Evolutionary conservation across 495 filamentous ascomycete genomes (phyloP).

Genomic region (Neurospora sp.): DNA sequence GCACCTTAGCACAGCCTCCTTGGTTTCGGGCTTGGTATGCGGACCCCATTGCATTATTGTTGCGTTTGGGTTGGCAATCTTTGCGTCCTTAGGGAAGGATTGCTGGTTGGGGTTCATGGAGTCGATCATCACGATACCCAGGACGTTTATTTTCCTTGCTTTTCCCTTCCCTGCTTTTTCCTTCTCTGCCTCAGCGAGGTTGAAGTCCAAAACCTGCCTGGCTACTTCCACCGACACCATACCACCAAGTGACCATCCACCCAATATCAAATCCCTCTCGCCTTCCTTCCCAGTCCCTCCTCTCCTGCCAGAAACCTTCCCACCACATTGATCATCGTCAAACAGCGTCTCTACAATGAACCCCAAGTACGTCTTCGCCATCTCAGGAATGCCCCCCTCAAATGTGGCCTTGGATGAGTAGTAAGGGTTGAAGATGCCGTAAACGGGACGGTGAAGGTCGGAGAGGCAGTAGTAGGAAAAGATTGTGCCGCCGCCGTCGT

Average conservation of each 20-base stretch:
- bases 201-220: constrained; percentile 15
- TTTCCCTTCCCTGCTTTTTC: background rate
- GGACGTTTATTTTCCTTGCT: constrained; percentile 9
- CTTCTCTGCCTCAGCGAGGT: background rate
- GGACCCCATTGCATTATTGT: constrained; percentile 15
- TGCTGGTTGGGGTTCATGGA: constrained; percentile 22
- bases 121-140: constrained; percentile 39
- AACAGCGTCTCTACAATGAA: constrained; percentile 18
- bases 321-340: constrained; percentile 12
- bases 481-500: constrained; percentile 35
- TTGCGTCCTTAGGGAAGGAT: background rate
- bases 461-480: constrained; percentile 30
- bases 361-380: constrained; percentile 24
- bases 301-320: background rate
- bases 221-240: constrained; percentile 31
- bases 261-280: constrained; percentile 6
- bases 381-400: constrained; percentile 25
- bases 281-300: background rate
- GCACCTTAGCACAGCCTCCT: constrained; percentile 20
- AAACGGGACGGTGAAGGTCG: constrained; percentile 21
- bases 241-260: constrained; percentile 38
- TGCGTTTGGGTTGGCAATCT: background rate
- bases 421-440: constrained; percentile 29
- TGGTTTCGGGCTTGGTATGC: constrained; percentile 27
- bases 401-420: constrained; percentile 17